phyloP scores from a whole-genome alignment of 371 early-diverging fungal species.

The Mucor racemosus region DNA sequence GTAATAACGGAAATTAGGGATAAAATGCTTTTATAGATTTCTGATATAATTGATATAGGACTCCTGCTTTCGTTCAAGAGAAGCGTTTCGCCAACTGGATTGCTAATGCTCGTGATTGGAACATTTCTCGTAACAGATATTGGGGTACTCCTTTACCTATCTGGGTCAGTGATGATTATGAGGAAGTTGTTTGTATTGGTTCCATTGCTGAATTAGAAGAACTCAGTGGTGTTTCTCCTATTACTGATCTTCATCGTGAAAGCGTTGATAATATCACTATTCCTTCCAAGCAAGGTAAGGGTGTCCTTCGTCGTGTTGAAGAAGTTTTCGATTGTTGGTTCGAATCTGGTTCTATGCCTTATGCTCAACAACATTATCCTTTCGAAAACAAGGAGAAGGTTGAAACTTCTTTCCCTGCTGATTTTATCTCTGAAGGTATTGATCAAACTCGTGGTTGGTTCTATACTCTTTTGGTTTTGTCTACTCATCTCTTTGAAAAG shows the following conservation, averaged over 20 bases:
- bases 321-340: slow-evolving; percentile 99
- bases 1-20: background rate
- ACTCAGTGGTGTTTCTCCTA: slow-evolving; percentile 82
- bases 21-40: no score
- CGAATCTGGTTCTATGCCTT: slow-evolving; percentile 99
- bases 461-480: slow-evolving; percentile 99
- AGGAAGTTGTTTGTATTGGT: slow-evolving; percentile 96
- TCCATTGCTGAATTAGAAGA: slow-evolving; percentile 95
- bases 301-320: slow-evolving; percentile 89
- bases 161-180: slow-evolving; percentile 95
- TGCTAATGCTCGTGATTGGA: slow-evolving; percentile 99
- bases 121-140: slow-evolving; percentile 98
- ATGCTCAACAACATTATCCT: slow-evolving; percentile 99
- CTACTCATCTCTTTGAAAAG: slow-evolving; percentile 96
- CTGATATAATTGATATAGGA: slow-evolving; percentile 40
- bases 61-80: slow-evolving; percentile 97
- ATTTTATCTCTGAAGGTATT: slow-evolving; percentile 99
- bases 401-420: slow-evolving; percentile 95
- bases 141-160: slow-evolving; percentile 99
- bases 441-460: slow-evolving; percentile 99
- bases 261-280: slow-evolving; percentile 97
- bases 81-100: slow-evolving; percentile 99
- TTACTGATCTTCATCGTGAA: slow-evolving; percentile 99
- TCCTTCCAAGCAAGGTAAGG: slow-evolving; percentile 92
- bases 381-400: slow-evolving; percentile 95